Base-by-base conservation (phyloP, 352 stramenopile species). In the Blastocystis sp. region DNA sequence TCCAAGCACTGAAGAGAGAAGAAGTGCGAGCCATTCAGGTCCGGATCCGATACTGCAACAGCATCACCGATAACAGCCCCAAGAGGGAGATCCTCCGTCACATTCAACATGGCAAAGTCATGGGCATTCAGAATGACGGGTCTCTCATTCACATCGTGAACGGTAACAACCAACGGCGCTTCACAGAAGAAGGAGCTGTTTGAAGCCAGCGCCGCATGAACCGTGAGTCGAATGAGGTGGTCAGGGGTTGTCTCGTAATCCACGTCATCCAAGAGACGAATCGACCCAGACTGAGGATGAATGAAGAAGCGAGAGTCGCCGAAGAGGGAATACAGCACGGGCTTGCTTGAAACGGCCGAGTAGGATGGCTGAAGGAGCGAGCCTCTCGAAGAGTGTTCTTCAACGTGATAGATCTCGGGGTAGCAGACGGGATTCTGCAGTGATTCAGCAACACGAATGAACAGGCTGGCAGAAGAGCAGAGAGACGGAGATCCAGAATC, bases 241-340 rank as follows among this genome's bases (percentile, higher is more conserved):
- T 77, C 60, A 34, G 60, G 21, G 10, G 66, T 59, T n/a, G 66
- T 77, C 43, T 77, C 66, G 19, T 57, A 77, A 54, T 77, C 66
- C 14, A 77, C 34, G 60, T 77, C 66, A 60, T 59, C 38, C 11
- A 54, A 38, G 17, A 60, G 2, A 4, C 34, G 52, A 19, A 77
- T 34, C 24, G 14, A 19, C 24, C 66, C 66, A 24, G 66, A 24
- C 6, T 60, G 43, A 42, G 66, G 66, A 77, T 77, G 43, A n/a
- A 77, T 77, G 21, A 43, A 9, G 9, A 77, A 34, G 21, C 10
- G 34, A 34, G 43, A 21, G 4, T 19, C 60, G 43, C 14, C 38
- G 43, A 34, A 17, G 11, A 77, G 19, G 10, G 66, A 19, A 60
- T 77, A 77, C 14, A n/a, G 38, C 4, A 77, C 6, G 10, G 38